Evolutionary conservation across 306 rosid genomes (phyloP).

Genomic region (Luffa aegyptiaca): DNA sequence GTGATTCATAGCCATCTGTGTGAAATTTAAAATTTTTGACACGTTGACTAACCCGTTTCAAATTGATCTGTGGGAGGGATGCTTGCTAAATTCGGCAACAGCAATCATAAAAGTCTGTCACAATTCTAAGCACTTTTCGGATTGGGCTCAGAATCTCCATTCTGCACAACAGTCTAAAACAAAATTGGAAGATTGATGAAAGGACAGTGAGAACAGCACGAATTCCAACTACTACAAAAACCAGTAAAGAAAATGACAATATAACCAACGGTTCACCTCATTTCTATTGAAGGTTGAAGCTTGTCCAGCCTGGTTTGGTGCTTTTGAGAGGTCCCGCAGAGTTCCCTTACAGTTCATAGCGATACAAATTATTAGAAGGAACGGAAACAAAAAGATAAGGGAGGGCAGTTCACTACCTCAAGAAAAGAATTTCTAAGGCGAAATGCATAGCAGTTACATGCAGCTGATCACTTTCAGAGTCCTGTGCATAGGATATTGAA

Average conservation of each 20-base stretch:
- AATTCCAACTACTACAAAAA: neutral
- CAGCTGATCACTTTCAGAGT: neutral
- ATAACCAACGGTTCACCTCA: slow-evolving; percentile 21
- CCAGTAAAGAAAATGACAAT: neutral
- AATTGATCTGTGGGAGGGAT: neutral
- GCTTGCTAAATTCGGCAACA: neutral
- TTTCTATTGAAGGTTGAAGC: slow-evolving; percentile 33
- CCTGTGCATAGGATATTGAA: neutral
- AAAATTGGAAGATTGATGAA: neutral
- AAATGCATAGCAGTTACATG: neutral
- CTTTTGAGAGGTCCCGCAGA: slow-evolving; percentile 54
- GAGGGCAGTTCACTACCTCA: neutral
- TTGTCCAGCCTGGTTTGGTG: slow-evolving; percentile 32
- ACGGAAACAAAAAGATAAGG: neutral
- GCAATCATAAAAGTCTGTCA: neutral
- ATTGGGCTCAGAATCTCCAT: neutral
- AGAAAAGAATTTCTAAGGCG: neutral
- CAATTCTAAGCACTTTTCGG: slow-evolving; percentile 1
- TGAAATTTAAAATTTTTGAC: neutral
- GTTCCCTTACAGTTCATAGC: slow-evolving; percentile 39
- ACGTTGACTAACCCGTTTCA: neutral
- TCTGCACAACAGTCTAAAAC: neutral
- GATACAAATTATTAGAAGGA: neutral
- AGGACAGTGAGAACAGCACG: neutral
- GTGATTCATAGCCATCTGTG: neutral